A percentile compares a stretch with the other conserved stretches of the same genome.
Evolutionary conservation across 2,329 filamentous ascomycete genomes (phyloP).

Genomic region (Cladosporium velox): DNA sequence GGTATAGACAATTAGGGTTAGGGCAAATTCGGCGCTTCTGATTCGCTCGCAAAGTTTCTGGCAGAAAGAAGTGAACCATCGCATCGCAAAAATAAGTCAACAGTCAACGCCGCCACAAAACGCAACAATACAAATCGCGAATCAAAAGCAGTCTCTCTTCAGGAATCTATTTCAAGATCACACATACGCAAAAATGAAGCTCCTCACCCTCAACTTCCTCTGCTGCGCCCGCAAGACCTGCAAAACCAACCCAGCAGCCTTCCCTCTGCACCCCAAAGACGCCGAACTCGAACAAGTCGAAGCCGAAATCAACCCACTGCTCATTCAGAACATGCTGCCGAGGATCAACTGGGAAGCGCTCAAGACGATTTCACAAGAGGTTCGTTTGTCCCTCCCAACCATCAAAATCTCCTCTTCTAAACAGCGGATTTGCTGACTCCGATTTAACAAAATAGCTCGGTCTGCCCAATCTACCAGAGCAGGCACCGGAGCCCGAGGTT

Average conservation of each 20-base stretch:
- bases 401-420: not conserved
- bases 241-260: conserved; percentile 76
- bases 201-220: conserved; percentile 93
- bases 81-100: not conserved
- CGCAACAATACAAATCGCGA: too few species aligned
- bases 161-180: not conserved
- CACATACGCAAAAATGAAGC: conserved; percentile 67
- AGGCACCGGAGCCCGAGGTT: conserved; percentile 38
- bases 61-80: not conserved
- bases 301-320: conserved; percentile 75
- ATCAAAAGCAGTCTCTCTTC: not conserved
- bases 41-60: conserved; percentile 20
- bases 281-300: conserved; percentile 86
- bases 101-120: not conserved
- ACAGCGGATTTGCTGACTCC: not conserved
- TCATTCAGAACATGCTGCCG: conserved; percentile 82
- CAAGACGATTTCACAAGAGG: conserved; percentile 73
- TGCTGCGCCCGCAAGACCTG: conserved; percentile 95
- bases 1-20: not conserved
- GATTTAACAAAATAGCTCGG: conserved; percentile 61
- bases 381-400: conserved; percentile 41
- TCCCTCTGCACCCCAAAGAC: conserved; percentile 89
- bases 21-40: not conserved
- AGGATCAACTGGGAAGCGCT: conserved; percentile 87
- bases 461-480: conserved; percentile 68